Evolutionary conservation across 108 stramenopile genomes (phyloP), one percentile per base, ranked within the genome.

Genomic region (Cyclotella atomus): DNA sequence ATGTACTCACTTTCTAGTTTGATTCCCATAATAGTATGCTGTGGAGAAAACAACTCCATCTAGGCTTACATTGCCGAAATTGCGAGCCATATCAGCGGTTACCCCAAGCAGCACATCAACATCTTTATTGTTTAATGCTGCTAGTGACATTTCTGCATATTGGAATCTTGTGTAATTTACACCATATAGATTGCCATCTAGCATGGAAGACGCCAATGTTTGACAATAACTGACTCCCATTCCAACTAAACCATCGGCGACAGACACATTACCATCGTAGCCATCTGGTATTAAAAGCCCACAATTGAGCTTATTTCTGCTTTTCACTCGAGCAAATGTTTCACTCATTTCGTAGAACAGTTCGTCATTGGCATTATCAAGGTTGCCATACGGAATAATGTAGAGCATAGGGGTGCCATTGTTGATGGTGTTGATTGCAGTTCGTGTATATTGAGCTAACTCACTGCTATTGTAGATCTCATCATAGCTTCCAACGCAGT

Each of bases 221-320:
- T 59, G 65, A 59, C 88, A 89, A 60, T 75, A 86, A 65, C 79
- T 77, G 30, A 74, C 71, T 73, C 85, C 76, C 64, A 88, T 82
- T 8, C 85, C 87, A 43, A 41, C 46, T 29, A 76, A 69, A 1
- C 35, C 36, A 0, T 45, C 9, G 20, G 19, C 68, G 12, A 28
- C 53, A 3, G 62, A 44, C 25, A 72, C 38, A 56, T 79, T 71
- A 20, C 10, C 29, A 23, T 55, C 35, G 25, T 36, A 16, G 66
- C 67, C n/a, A n/a, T n/a, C n/a, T n/a, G n/a, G n/a, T n/a, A n/a
- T n/a, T 2, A 72, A 12, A 23, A 89, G 68, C 17, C 85, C 88
- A 80, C 88, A 89, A 15, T 67, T 73, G 44, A 89, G 69, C 29
- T 38, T 62, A 3, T 82, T 77, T 23, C 70, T 52, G 15, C 60